A percentile compares a stretch with the other conserved stretches of the same genome.
These are phyloP conservation scores for Calonectria montana DNA, from an alignment of 2,329 filamentous ascomycete species.

Conservation along the genomic window DNA sequence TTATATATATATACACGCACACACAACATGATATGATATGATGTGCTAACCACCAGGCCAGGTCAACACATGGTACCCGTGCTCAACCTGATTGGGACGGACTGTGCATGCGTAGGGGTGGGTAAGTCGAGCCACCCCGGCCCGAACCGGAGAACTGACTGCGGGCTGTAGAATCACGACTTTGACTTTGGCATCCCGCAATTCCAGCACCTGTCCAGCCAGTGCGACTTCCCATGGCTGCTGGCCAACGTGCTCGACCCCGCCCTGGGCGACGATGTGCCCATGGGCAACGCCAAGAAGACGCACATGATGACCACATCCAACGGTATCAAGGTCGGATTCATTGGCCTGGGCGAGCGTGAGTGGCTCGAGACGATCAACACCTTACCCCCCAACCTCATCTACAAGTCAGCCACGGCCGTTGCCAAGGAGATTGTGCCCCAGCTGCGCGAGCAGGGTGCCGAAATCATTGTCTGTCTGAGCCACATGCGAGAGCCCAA, in stretches of 20 bases:
- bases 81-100: slow-evolving; percentile 80
- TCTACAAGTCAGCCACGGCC: slow-evolving; percentile 82
- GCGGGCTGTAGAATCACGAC: slow-evolving; percentile 78
- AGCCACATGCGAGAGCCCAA: slow-evolving; percentile 92
- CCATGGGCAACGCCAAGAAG: slow-evolving; percentile 80
- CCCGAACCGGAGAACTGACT: slow-evolving; percentile 23
- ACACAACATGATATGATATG: not conserved
- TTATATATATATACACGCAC: not conserved
- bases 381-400: slow-evolving; percentile 81
- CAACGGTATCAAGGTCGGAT: slow-evolving; percentile 86
- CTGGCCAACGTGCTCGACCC: slow-evolving; percentile 90
- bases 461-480: slow-evolving; percentile 84
- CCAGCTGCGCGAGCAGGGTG: slow-evolving; percentile 77
- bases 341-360: slow-evolving; percentile 87
- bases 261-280: slow-evolving; percentile 77
- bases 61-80: slow-evolving; percentile 89
- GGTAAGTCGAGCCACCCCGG: slow-evolving; percentile 48
- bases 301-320: slow-evolving; percentile 83
- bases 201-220: slow-evolving; percentile 76
- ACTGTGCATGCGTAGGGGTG: slow-evolving; percentile 86
- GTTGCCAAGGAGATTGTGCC: slow-evolving; percentile 83
- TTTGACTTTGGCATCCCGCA: slow-evolving; percentile 91
- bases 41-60: slow-evolving; percentile 40
- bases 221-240: slow-evolving; percentile 90
- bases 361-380: slow-evolving; percentile 95